Percentiles rank a stretch among this genome's conserved stretches.
Evolutionary conservation across 2,329 filamentous ascomycete genomes (phyloP).

Genomic region (Juglanconis oblonga): DNA sequence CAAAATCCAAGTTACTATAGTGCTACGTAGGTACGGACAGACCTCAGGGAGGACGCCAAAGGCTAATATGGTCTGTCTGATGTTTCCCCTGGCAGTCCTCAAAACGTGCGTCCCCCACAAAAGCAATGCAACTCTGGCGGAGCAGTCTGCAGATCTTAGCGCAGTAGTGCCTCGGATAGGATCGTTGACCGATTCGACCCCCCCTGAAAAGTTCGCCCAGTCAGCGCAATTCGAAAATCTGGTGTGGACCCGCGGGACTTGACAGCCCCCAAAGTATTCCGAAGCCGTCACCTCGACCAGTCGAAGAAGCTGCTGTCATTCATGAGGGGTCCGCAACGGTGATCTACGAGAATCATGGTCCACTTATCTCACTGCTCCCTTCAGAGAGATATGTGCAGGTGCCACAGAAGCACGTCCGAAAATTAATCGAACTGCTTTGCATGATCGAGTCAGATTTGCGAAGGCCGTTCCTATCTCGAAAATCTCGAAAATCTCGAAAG

Average conservation of each 20-base stretch:
- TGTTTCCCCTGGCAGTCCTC: neutral
- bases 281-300: neutral
- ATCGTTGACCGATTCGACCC: neutral
- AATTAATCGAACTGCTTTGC: too few species aligned
- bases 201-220: neutral
- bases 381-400: neutral
- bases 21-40: neutral
- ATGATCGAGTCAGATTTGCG: too few species aligned
- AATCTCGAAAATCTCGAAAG: neutral
- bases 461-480: too few species aligned
- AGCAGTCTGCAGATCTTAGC: neutral
- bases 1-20: too few species aligned
- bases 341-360: too few species aligned
- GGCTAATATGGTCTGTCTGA: neutral
- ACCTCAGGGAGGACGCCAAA: neutral
- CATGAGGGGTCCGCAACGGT: neutral
- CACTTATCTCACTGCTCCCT: too few species aligned
- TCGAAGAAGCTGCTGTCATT: neutral
- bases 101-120: neutral
- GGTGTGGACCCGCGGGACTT: neutral
- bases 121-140: neutral
- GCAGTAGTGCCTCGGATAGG: neutral
- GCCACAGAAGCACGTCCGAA: neutral
- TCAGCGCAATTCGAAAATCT: neutral
- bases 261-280: neutral